Evolutionary conservation across 441 rosid genomes (phyloP), one percentile per base, ranked within the genome.

Genomic region (Omphalea diandra): DNA sequence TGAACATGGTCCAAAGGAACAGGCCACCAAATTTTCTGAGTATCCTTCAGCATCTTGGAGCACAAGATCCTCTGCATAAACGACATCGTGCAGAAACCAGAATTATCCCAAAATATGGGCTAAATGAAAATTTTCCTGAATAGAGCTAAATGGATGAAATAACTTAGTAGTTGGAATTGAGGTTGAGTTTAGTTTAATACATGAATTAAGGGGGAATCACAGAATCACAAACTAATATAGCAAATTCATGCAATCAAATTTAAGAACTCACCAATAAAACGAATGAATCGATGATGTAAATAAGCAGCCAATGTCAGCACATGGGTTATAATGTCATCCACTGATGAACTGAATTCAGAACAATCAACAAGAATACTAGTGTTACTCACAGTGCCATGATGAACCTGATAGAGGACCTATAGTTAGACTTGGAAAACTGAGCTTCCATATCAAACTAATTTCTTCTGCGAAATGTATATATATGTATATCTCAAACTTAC

Each of bases 231-330:
- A 55, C 56, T 17, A 66, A 22, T 41, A 5, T 7, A 8, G 27
- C 27, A 67, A 50, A n/a, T 52, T 18, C 26, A 26, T 32, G 59
- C 9, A 63, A 57, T 26, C 32, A 67, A 76, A 33, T 44, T 53
- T 54, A 38, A 65, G 50, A 76, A 79, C 86, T 84, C 72, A 85
- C 91, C 94, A 47, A 84, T 69, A 58, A 84, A 84, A 71, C 47
- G 52, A 73, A 83, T 47, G 26, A 85, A 73, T 66, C 20, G 77
- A 20, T 65, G 76, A 57, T 83, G 74, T 69, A 82, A 53, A 71
- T 73, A 80, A 67, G 83, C 43, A 54, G 86, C 77, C 77, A 80
- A 69, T 49, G 68, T 50, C 78, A 80, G 56, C 44, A 89, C 75
- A 68, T 41, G 59, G 55, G 81, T 66, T 63, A 84, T 80, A 67